These are phyloP conservation scores for Paramecium primaurelia DNA, from an alignment of 73 alveolate species.

Conservation along the genomic window DNA sequence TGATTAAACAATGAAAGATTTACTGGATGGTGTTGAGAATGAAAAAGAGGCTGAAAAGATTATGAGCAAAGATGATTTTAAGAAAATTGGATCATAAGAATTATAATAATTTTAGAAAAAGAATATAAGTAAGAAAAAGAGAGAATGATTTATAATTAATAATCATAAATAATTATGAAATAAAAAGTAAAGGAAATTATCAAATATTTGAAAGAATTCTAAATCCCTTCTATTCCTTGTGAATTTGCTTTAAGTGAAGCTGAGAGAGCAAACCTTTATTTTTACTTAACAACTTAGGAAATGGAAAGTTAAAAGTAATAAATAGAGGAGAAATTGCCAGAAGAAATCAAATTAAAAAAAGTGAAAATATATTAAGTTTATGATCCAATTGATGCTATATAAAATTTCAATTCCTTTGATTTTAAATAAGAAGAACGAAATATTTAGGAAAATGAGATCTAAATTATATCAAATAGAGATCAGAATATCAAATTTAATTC, in stretches of 20 bases:
- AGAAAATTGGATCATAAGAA: neutral
- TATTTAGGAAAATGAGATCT: neutral
- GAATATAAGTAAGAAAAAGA: neutral
- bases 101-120: neutral
- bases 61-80: neutral
- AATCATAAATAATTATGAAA: neutral
- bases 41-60: conserved; percentile 49
- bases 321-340: neutral
- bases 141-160: conserved; percentile 6
- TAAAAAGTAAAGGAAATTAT: neutral
- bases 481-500: neutral
- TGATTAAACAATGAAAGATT: conserved; percentile 18
- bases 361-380: neutral
- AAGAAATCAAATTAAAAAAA: neutral
- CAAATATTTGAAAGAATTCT: neutral
- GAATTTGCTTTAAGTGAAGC: neutral
- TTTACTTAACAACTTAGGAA: neutral
- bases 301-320: neutral
- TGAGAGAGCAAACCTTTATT: neutral
- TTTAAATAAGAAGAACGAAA: neutral
- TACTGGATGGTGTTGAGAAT: conserved; percentile 31
- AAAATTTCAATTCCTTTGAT: neutral
- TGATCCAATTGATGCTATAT: neutral
- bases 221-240: neutral
- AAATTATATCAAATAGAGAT: neutral